These are phyloP conservation scores for Incumbomyces delicatus DNA, from an alignment of 2,329 filamentous ascomycete genomes.

Conservation along the genomic window DNA sequence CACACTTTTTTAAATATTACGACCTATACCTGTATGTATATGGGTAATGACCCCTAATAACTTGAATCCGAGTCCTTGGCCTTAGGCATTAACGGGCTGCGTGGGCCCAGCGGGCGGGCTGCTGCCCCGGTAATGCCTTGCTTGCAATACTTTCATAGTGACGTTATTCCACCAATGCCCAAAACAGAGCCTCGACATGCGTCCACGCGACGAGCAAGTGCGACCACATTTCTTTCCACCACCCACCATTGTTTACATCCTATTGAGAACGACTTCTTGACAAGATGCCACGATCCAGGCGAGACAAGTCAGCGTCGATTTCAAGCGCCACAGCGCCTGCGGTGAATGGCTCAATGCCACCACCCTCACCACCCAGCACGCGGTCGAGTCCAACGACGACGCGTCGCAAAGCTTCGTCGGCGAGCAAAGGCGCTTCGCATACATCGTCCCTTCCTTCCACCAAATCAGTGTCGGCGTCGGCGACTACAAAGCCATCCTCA, in stretches of 20 bases:
- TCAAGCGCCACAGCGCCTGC: slow-evolving; percentile 1
- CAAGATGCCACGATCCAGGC: slow-evolving; percentile 5
- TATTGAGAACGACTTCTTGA: not conserved
- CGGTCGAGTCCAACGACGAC: slow-evolving; percentile 16
- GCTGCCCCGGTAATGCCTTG: no score
- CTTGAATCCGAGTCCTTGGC: no score
- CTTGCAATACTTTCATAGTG: no score
- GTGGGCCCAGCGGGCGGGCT: no score
- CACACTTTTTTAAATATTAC: no score
- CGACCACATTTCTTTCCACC: not conserved
- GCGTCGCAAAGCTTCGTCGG: slow-evolving; percentile 15
- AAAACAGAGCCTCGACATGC: not conserved
- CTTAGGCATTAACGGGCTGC: no score
- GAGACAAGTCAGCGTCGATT: slow-evolving; percentile 8
- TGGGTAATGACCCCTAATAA: no score
- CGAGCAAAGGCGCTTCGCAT: slow-evolving; percentile 5
- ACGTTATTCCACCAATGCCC: not conserved
- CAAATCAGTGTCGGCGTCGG: slow-evolving; percentile 21
- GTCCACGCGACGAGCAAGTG: not conserved
- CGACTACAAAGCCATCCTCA: slow-evolving; percentile 20
- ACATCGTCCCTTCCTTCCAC: slow-evolving; percentile 12
- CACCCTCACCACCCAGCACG: slow-evolving; percentile 10
- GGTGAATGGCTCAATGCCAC: slow-evolving; percentile 8
- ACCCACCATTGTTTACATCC: not conserved
- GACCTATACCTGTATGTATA: no score